These are phyloP conservation scores for Russula brevipes DNA, from an alignment of 768 basidiomycete species.

Conservation along the genomic window DNA sequence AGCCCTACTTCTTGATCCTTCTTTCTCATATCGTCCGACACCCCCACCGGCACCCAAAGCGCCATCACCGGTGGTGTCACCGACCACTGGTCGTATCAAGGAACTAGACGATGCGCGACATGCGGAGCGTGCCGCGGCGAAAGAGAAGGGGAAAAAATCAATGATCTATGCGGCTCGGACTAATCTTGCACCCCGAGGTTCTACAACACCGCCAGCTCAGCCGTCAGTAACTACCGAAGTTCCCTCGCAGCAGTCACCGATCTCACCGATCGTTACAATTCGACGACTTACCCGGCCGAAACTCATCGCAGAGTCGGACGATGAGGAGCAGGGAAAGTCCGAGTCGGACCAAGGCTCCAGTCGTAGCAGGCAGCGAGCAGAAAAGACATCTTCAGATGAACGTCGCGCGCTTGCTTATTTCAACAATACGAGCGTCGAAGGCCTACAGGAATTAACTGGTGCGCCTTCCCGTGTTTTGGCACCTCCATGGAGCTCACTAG, in stretches of 20 bases:
- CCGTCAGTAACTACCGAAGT: constrained; percentile 38
- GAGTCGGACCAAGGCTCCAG: constrained; percentile 45
- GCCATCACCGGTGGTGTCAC: constrained; percentile 30
- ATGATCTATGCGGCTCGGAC: constrained; percentile 71
- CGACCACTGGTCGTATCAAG: constrained; percentile 53
- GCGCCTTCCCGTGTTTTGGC: constrained; percentile 23
- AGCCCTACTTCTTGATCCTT: constrained; percentile 49
- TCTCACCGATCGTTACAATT: constrained; percentile 39
- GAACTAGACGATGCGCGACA: constrained; percentile 71
- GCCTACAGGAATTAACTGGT: constrained; percentile 74
- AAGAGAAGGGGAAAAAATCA: constrained; percentile 78
- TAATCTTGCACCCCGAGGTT: constrained; percentile 34
- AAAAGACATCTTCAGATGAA: constrained; percentile 40
- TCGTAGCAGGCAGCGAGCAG: constrained; percentile 31
- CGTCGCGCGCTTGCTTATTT: constrained; percentile 60
- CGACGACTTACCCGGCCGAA: constrained; percentile 49
- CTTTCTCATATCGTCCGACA: constrained; percentile 36
- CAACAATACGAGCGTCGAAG: constrained; percentile 56
- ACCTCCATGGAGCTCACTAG: constrained; percentile 12
- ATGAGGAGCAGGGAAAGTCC: constrained; percentile 59
- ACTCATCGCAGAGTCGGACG: constrained; percentile 55
- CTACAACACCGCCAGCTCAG: constrained; percentile 38
- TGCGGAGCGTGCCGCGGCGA: constrained; percentile 57
- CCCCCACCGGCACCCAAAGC: constrained; percentile 6
- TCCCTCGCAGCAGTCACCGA: constrained; percentile 38